Percentiles rank a stretch among this genome's conserved stretches.
Evolutionary conservation across 495 filamentous ascomycete species (phyloP).

Genomic region (Hypoxylon fuscum): DNA sequence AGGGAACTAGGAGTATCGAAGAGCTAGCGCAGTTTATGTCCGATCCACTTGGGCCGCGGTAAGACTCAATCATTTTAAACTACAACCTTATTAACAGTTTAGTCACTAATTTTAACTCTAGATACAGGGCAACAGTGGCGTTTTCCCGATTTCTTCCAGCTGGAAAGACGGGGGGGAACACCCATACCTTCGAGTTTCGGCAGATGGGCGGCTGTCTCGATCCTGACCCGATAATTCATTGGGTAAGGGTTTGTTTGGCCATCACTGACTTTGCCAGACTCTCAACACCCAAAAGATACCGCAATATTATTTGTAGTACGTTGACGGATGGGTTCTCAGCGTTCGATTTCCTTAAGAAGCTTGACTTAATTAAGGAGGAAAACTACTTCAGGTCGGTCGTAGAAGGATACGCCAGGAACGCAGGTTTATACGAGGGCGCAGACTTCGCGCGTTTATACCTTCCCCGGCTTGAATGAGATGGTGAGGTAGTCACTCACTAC

Average conservation of each 20-base stretch:
- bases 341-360: slow-evolving; percentile 15
- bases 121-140: slow-evolving; percentile 16
- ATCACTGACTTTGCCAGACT: slow-evolving; percentile 37
- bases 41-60: neutral
- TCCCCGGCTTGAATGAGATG: neutral
- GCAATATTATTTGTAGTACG: neutral
- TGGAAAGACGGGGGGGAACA: slow-evolving; percentile 22
- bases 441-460: neutral
- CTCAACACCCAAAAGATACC: slow-evolving; percentile 8
- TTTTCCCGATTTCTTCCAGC: slow-evolving; percentile 28
- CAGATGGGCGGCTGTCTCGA: slow-evolving; percentile 39
- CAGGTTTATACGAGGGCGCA: slow-evolving; percentile 4
- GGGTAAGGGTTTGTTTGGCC: slow-evolving; percentile 27
- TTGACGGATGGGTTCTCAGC: slow-evolving; percentile 1
- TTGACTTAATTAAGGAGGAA: slow-evolving; percentile 12
- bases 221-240: slow-evolving; percentile 30
- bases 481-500: too few relatives aligned
- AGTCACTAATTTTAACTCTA: too few relatives aligned
- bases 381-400: slow-evolving; percentile 10
- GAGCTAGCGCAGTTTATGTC: slow-evolving; percentile 22
- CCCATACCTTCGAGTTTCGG: slow-evolving; percentile 40
- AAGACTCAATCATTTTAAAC: too few relatives aligned
- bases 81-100: too few relatives aligned
- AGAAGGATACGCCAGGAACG: neutral
- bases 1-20: slow-evolving; percentile 19